phyloP scores from a whole-genome alignment of 1,284 basidiomycete genomes.

The Sporisorium graminicola region DNA sequence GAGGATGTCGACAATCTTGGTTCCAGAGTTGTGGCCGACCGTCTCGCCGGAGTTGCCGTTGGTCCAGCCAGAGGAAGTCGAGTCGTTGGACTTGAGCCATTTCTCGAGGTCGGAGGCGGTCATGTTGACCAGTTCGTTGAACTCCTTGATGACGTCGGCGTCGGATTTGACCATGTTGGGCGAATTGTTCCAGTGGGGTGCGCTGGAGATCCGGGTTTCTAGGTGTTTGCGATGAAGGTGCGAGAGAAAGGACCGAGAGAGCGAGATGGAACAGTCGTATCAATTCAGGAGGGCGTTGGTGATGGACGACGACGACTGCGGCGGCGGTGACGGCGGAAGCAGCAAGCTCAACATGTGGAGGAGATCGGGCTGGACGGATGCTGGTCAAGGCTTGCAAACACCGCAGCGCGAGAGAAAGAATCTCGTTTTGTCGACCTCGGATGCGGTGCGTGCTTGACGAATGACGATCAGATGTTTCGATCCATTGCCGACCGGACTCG shows the following conservation, averaged over 20 bases:
- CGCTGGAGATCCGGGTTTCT: background rate
- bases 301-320: background rate
- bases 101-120: slow-evolving; percentile 60
- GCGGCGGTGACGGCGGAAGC: too few species aligned
- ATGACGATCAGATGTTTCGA: background rate
- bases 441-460: background rate
- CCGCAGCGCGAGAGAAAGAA: background rate
- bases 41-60: slow-evolving; percentile 57
- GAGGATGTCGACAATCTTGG: slow-evolving; percentile 66
- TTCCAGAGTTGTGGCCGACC: slow-evolving; percentile 62
- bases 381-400: background rate
- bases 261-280: background rate
- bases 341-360: slow-evolving; percentile 1
- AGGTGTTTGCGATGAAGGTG: background rate
- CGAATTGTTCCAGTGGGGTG: background rate
- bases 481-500: background rate
- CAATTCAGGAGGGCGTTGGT: background rate
- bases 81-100: slow-evolving; percentile 65
- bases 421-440: background rate
- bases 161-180: slow-evolving; percentile 57
- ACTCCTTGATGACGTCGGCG: slow-evolving; percentile 59
- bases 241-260: background rate
- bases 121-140: slow-evolving; percentile 69
- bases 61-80: slow-evolving; percentile 56
- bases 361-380: background rate